Base-by-base conservation (phyloP, 169 alveolate species). In the Plasmodium ovale region DNA sequence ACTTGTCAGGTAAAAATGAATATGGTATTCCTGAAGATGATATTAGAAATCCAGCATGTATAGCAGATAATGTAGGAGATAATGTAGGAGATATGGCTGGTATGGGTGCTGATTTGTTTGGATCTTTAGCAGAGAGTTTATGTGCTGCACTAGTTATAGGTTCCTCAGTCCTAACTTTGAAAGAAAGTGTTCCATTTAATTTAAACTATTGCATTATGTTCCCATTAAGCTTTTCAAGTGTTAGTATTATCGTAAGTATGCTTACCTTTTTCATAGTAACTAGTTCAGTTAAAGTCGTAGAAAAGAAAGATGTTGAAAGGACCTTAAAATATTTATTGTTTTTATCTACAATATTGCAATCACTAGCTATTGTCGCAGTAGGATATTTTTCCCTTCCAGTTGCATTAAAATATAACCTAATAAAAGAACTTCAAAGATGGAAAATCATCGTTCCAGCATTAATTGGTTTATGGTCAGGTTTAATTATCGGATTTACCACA, bases 71-170 rank as follows among this genome's bases (percentile, higher is more conserved):
- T 90, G 99, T 97, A 29, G 99, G 99, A 23, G 99, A 97, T 91
- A 97, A 97, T 89, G 98, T 97, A 19, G 98, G 98, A 33, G 98
- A 97, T 82, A 94, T 96, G 56, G 99, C 98, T n/a, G 99, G 99
- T 42, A 95, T 96, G 98, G 98, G 98, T 19, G 97, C 98, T 14
- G 99, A 97, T 92, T 92, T 97, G 42, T 97, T 96, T 84, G 99
- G 98, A 9, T 96, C 98, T 49, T 88, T 97, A 39, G 98, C 99
- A 9, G 99, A 96, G 92, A 79, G 97, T 23, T 95, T 97, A 56
- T 96, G 98, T 67, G 98, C 99, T 39, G 97, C 97, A 47, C 87
- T 97, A 67, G 98, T 97, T 51, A 93, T 96, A 14, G 97, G 98
- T 9, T 95, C 97, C 2, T 91, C 96, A 5, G 92, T 95, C 14